Evolutionary conservation across 2,329 filamentous ascomycete genomes (phyloP).

Genomic region (Simplicillium sp.): DNA sequence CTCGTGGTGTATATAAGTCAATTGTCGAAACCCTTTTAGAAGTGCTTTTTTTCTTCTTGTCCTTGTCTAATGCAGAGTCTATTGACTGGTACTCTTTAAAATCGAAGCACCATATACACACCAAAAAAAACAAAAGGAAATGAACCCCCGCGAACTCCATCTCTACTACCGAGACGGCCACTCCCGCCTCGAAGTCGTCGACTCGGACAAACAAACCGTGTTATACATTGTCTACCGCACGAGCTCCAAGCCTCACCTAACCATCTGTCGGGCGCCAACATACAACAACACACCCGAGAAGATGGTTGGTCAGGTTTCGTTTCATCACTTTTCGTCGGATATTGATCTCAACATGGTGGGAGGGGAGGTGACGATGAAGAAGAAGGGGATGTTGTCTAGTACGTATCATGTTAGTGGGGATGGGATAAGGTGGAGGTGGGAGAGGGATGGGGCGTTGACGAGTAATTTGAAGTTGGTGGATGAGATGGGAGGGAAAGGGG

Average conservation of each 20-base stretch:
- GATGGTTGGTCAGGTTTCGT: slow-evolving; percentile 23
- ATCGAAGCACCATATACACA: too few species aligned
- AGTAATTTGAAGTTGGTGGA: too few species aligned
- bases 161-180: slow-evolving; percentile 4
- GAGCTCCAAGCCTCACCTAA: slow-evolving; percentile 2
- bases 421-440: slow-evolving; percentile 1
- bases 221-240: slow-evolving; percentile 3
- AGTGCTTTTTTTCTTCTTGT: too few species aligned
- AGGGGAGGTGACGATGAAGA: not conserved
- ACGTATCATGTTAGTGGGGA: not conserved
- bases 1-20: too few species aligned
- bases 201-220: slow-evolving; percentile 1
- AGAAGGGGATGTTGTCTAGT: not conserved
- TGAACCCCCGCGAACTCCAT: not conserved
- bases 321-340: slow-evolving; percentile 34
- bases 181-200: not conserved
- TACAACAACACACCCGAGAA: not conserved
- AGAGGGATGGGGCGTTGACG: not conserved
- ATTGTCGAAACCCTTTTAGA: too few species aligned
- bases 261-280: not conserved
- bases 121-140: too few species aligned
- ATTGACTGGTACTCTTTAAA: too few species aligned
- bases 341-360: slow-evolving; percentile 4
- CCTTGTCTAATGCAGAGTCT: too few species aligned
- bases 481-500: too few species aligned